These are phyloP conservation scores for Platanthera guangdongensis DNA, from an alignment of 106 monocot genomes.

Conservation along the genomic window DNA sequence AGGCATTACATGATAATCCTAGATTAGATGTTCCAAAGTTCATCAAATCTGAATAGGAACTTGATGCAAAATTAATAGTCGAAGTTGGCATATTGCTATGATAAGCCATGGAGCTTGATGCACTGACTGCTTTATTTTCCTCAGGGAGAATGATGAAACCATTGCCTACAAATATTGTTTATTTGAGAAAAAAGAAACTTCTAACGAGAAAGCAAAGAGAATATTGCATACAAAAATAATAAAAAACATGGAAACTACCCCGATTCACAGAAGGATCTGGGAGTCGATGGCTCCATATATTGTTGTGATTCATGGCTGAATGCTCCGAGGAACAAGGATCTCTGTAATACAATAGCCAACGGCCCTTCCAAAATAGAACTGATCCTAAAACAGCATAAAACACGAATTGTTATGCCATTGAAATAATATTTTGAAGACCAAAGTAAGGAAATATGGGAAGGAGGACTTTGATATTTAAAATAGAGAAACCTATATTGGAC, in stretches of 20 bases:
- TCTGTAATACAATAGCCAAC: background rate
- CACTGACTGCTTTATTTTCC: constrained; percentile 9
- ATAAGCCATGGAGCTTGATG: constrained; percentile 11
- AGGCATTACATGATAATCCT: constrained; percentile 7
- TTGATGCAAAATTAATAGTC: constrained; percentile 11
- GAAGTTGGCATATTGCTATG: constrained; percentile 7
- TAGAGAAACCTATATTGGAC: background rate
- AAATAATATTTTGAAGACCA: background rate
- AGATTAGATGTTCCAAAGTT: background rate
- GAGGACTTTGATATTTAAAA: background rate
- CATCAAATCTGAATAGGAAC: constrained; percentile 14
- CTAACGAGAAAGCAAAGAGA: background rate
- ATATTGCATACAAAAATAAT: background rate
- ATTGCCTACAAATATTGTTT: constrained; percentile 9
- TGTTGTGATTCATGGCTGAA: constrained; percentile 4
- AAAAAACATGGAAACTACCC: constrained; percentile 7
- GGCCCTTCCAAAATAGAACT: background rate
- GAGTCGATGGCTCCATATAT: constrained; percentile 11
- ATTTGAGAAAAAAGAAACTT: background rate
- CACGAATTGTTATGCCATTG: background rate
- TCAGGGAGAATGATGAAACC: constrained; percentile 9
- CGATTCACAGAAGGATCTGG: constrained; percentile 8
- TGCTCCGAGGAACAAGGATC: background rate
- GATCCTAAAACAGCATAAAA: background rate
- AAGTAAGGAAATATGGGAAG: background rate